Evolutionary conservation across 139 green algal genomes (phyloP).

Genomic region (Desmodesmus armatus): DNA sequence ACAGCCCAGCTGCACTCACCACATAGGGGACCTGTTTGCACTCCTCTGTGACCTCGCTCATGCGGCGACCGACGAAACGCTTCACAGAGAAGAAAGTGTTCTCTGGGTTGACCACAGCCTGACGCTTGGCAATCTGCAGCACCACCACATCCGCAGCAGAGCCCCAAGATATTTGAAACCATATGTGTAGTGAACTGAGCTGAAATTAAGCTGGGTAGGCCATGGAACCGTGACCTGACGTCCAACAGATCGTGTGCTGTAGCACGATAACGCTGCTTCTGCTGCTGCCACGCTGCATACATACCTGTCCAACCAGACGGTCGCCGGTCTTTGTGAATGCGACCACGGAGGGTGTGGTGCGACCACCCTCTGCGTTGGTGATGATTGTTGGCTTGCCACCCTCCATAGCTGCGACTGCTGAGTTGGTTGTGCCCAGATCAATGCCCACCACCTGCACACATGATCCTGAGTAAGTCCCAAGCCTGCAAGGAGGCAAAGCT

Average conservation of each 20-base stretch:
- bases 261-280: not conserved
- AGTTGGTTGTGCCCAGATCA: constrained; percentile 96
- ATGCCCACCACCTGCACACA: constrained; percentile 85
- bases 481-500: not conserved
- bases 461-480: not conserved
- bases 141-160: not conserved
- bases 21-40: constrained; percentile 94
- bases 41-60: constrained; percentile 93
- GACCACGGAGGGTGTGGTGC: constrained; percentile 98
- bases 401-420: constrained; percentile 92
- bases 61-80: constrained; percentile 97
- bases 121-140: constrained; percentile 97
- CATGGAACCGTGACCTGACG: too few species aligned
- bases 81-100: constrained; percentile 99
- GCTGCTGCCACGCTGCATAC: not conserved
- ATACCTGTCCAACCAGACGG: constrained; percentile 94
- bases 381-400: constrained; percentile 97
- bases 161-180: too few species aligned
- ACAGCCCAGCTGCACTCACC: constrained; percentile 48
- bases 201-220: too few species aligned
- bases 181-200: too few species aligned
- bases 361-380: constrained; percentile 96
- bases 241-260: too few species aligned
- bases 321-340: constrained; percentile 96
- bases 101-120: constrained; percentile 98